These are phyloP conservation scores for Rehmannia glutinosa DNA, from an alignment of 257 asterid species.

Conservation along the genomic window DNA sequence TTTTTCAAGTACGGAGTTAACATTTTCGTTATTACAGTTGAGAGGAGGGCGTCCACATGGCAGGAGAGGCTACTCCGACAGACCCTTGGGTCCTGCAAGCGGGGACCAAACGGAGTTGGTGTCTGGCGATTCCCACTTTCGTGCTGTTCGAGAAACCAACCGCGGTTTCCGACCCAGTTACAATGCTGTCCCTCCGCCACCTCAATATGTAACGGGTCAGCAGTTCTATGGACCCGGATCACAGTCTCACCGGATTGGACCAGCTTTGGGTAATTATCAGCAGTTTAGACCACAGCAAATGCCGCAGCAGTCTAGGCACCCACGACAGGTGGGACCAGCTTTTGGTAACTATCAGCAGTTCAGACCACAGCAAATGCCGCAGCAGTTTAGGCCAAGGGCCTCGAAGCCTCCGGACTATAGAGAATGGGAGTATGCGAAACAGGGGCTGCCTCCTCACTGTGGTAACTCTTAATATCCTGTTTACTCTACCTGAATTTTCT, in stretches of 20 bases:
- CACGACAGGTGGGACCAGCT: slow-evolving; percentile 20
- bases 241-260: slow-evolving; percentile 7
- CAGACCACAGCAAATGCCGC: slow-evolving; percentile 37
- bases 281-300: slow-evolving; percentile 33
- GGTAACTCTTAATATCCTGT: slow-evolving; percentile 36
- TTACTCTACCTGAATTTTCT: not conserved
- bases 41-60: slow-evolving; percentile 40
- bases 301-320: slow-evolving; percentile 22
- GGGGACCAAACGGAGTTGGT: slow-evolving; percentile 30
- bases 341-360: slow-evolving; percentile 22
- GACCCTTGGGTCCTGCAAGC: slow-evolving; percentile 18
- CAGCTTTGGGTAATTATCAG: slow-evolving; percentile 16
- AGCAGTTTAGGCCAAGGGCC: slow-evolving; percentile 45
- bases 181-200: slow-evolving; percentile 44
- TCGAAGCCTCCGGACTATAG: slow-evolving; percentile 64
- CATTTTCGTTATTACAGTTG: slow-evolving; percentile 31
- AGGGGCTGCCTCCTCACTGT: slow-evolving; percentile 48
- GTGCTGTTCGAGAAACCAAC: slow-evolving; percentile 47
- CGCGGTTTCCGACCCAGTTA: slow-evolving; percentile 43
- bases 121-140: slow-evolving; percentile 59
- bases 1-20: not conserved
- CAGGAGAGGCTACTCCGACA: slow-evolving; percentile 56
- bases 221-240: slow-evolving; percentile 23
- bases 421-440: slow-evolving; percentile 68
- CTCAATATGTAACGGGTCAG: slow-evolving; percentile 21